phyloP scores from a whole-genome alignment of 2,329 filamentous ascomycete species.

The Aspergillus fischeri region DNA sequence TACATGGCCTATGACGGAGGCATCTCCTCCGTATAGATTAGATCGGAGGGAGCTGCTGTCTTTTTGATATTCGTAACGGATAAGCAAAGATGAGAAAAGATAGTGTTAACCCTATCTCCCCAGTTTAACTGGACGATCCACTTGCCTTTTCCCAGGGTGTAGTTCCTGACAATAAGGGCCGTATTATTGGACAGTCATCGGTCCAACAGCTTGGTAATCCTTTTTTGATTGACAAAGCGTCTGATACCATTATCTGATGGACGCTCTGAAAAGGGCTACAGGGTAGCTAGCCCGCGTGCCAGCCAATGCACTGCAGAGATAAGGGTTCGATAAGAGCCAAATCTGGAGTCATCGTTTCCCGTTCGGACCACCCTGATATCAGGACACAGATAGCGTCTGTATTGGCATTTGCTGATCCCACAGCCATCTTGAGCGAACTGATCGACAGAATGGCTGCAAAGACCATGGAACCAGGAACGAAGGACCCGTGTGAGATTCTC shows the following conservation, averaged over 20 bases:
- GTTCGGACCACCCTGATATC: background rate
- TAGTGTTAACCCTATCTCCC: conserved; percentile 10
- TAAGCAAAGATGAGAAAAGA: conserved; percentile 2
- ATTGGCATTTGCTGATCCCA: background rate
- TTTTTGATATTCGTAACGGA: conserved; percentile 10
- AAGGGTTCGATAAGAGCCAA: background rate
- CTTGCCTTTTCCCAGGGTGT: background rate
- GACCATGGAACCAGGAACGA: background rate
- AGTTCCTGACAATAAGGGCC: background rate
- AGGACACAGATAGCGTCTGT: background rate
- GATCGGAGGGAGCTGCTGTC: conserved; percentile 4
- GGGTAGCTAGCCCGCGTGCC: background rate
- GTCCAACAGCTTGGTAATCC: background rate
- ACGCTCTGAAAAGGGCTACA: background rate
- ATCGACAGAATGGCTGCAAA: background rate
- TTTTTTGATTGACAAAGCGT: background rate
- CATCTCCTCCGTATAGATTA: conserved; percentile 4
- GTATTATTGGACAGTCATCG: background rate
- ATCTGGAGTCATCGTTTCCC: background rate
- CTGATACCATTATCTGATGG: background rate
- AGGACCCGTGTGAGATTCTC: background rate
- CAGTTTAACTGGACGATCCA: conserved; percentile 14
- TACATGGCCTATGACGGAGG: conserved; percentile 4
- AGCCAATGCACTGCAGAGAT: background rate
- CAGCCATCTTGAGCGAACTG: background rate